Percentiles rank a stretch among this genome's conserved stretches.
phyloP scores from a whole-genome alignment of 179 eudicot genomes.

The Silene noctiflora region DNA sequence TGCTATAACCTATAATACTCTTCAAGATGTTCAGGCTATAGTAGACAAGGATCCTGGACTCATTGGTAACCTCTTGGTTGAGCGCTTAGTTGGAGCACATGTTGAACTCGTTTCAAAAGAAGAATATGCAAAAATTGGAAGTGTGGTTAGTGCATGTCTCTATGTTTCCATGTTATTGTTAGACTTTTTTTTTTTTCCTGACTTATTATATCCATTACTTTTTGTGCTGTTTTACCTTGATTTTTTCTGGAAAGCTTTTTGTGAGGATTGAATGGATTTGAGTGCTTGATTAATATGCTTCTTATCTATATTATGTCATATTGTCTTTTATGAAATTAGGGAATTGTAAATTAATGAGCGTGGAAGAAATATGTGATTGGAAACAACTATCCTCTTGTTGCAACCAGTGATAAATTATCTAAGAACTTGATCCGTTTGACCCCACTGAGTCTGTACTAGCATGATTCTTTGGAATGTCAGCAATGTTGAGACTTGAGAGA shows the following conservation, averaged over 20 bases:
- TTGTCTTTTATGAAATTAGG: background rate
- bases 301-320: background rate
- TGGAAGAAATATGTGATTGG: background rate
- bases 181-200: background rate
- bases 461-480: no score
- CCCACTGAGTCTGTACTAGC: no score
- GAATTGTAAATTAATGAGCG: background rate
- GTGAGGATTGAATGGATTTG: background rate
- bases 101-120: conserved; percentile 94
- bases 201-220: background rate
- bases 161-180: background rate
- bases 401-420: no score
- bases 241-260: background rate
- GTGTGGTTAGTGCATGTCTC: conserved; percentile 52
- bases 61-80: conserved; percentile 90
- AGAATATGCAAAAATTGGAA: conserved; percentile 82
- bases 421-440: no score
- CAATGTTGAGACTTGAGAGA: no score
- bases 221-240: background rate
- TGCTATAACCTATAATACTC: conserved; percentile 8
- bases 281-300: background rate
- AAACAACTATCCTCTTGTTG: background rate
- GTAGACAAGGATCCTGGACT: conserved; percentile 91
- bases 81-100: conserved; percentile 97
- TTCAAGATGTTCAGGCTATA: conserved; percentile 53